Base-by-base conservation (phyloP, 2,329 filamentous ascomycete species). In the Coniochaeta sp. region DNA sequence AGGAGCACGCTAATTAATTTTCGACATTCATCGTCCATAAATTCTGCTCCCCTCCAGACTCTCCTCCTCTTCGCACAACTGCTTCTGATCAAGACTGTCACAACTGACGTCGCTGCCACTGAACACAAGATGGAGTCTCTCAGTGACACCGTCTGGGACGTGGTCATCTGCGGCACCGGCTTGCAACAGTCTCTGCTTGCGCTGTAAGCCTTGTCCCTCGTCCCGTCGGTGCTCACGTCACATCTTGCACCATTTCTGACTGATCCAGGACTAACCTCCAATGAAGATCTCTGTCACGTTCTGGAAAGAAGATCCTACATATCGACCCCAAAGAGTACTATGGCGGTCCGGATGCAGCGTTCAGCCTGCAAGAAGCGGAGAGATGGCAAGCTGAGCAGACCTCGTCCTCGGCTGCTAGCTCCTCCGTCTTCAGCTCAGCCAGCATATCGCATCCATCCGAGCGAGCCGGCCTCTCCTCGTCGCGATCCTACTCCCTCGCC, bases 321-420 rank as follows among this genome's bases (percentile, higher is more conserved):
- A 79, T 97, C 71, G 93, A 98, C 72, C 83, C 84, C 64, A 93
- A 96, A 76, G 81, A 87, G 63, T 96, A 91, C 74, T 98, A 98
- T 76, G 93, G 93, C 68, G 90, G 89, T 59, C 73, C 87, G 43
- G 91, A 96, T 71, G 92, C 93, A 64, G 91, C 91, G 1, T 84
- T 98, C 66, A 95, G 87, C 73, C 79, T 97, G 38, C 83, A 90
- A 63, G 93, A 97, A 72, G 87, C 85, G 40, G 87, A 93, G 66
- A 80, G 81, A 40, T 98, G 92, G 91, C 86, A 81, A 52, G 76
- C 79, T 55, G 67, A 68, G 59, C 68, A 79, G 64, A 65, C 58
- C 58, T 70, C 43, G 71, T 74, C 59, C 57, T 65, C 36, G 63
- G 65, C 24, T 67, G 71, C 28, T 64, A 71, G 58, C 24, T 55